phyloP scores from a whole-genome alignment of 257 asterid genomes.

The Ajuga chamaepitys region DNA sequence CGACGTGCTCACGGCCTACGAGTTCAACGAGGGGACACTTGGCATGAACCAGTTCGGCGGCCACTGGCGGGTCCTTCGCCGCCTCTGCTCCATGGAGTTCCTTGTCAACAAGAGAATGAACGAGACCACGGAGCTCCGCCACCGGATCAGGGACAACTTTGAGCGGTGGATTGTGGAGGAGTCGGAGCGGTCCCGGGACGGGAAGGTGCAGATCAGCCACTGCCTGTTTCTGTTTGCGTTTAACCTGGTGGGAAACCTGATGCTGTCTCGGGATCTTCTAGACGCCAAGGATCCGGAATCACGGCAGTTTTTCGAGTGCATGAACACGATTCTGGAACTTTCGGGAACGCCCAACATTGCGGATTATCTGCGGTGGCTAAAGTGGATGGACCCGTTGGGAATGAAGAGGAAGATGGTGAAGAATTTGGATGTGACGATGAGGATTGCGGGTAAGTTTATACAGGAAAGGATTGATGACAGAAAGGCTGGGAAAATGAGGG shows the following conservation, averaged over 20 bases:
- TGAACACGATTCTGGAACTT: constrained; percentile 38
- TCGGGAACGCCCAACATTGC: constrained; percentile 49
- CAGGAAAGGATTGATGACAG: constrained; percentile 36
- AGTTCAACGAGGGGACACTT: constrained; percentile 36
- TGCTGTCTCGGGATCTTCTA: constrained; percentile 43
- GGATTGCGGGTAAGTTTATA: constrained; percentile 30
- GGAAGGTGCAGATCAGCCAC: constrained; percentile 37
- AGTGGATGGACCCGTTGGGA: constrained; percentile 41
- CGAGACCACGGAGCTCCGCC: constrained; percentile 33
- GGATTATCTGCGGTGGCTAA: constrained; percentile 39
- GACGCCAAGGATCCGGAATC: constrained; percentile 33
- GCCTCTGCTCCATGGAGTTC: constrained; percentile 49
- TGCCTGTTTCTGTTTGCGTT: constrained; percentile 37
- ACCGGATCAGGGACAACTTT: constrained; percentile 35
- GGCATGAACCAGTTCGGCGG: constrained; percentile 48
- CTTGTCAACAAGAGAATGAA: constrained; percentile 39
- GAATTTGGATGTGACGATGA: constrained; percentile 27
- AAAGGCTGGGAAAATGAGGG: constrained; percentile 22
- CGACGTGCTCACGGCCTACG: constrained; percentile 31
- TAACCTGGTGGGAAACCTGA: constrained; percentile 42
- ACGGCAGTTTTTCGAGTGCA: constrained; percentile 36
- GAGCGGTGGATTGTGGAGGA: constrained; percentile 43
- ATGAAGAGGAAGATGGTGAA: constrained; percentile 27
- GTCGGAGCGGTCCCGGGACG: constrained; percentile 7
- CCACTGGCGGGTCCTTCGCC: constrained; percentile 49